A percentile compares a stretch with the other conserved stretches of the same genome.
These are phyloP conservation scores for Flaveria linearis DNA, from an alignment of 129 eudicot genomes.

Conservation along the genomic window DNA sequence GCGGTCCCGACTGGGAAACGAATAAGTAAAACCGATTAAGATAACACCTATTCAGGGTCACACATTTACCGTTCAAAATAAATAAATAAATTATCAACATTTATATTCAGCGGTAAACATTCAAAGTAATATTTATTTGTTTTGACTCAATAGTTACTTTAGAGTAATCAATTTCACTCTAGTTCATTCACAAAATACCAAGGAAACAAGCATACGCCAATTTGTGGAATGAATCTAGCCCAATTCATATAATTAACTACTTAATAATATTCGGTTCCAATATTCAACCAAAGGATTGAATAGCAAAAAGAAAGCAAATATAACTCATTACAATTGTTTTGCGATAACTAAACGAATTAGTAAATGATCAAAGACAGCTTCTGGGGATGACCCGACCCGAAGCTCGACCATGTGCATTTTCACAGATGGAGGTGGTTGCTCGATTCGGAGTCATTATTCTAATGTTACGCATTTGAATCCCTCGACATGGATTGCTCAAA, in stretches of 20 bases:
- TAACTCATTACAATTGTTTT: conserved; percentile 38
- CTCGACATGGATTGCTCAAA: conserved; percentile 59
- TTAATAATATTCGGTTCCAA: conserved; percentile 17
- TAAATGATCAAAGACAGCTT: conserved; percentile 37
- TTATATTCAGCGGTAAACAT: too few relatives aligned
- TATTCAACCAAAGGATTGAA: conserved; percentile 47
- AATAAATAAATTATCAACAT: too few relatives aligned
- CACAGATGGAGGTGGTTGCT: conserved; percentile 47
- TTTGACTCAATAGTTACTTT: too few relatives aligned
- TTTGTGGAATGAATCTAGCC: not conserved
- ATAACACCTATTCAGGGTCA: too few relatives aligned
- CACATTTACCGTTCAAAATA: too few relatives aligned
- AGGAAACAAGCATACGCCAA: not conserved
- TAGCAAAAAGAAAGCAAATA: conserved; percentile 3
- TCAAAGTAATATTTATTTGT: too few relatives aligned
- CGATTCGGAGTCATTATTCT: conserved; percentile 48
- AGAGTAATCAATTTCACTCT: too few relatives aligned
- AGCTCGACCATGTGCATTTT: conserved; percentile 45
- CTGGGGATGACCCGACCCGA: conserved; percentile 35
- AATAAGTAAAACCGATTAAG: too few relatives aligned
- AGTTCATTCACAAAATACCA: not conserved
- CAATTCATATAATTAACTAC: conserved; percentile 20
- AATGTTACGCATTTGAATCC: conserved; percentile 56
- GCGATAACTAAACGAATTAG: not conserved
- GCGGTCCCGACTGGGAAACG: too few relatives aligned